These are phyloP conservation scores for Acephala macrosclerotiorum DNA, from an alignment of 2,329 filamentous ascomycete species.

Conservation along the genomic window DNA sequence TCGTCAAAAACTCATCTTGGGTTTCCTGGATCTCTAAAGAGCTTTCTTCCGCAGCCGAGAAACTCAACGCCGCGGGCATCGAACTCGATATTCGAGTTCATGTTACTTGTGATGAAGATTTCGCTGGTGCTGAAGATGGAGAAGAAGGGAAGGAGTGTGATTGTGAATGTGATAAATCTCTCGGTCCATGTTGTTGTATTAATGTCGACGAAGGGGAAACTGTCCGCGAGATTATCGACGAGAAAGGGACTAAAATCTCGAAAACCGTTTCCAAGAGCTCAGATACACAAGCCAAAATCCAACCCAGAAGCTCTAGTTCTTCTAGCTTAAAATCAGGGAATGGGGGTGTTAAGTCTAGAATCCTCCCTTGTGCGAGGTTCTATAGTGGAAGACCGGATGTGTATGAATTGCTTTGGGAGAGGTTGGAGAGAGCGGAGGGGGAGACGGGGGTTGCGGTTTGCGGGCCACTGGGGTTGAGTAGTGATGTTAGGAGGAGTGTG, in stretches of 20 bases:
- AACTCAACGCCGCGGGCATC: constrained; percentile 48
- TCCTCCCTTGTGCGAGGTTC: not conserved
- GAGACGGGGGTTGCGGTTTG: constrained; percentile 71
- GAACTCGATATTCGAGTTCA: constrained; percentile 44
- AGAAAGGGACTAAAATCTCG: constrained; percentile 4
- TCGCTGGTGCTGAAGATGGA: constrained; percentile 13
- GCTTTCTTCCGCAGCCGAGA: constrained; percentile 52
- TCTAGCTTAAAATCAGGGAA: constrained; percentile 37
- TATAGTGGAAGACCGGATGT: constrained; percentile 7
- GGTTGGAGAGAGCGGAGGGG: constrained; percentile 66
- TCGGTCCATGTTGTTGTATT: constrained; percentile 13
- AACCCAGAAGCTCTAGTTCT: not conserved
- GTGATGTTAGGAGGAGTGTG: constrained; percentile 61
- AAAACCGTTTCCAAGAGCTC: constrained; percentile 6
- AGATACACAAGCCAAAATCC: not conserved
- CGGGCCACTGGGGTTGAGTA: constrained; percentile 61
- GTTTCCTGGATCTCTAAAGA: constrained; percentile 60
- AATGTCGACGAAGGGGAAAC: constrained; percentile 4
- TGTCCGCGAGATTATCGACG: not conserved
- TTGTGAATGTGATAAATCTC: constrained; percentile 12
- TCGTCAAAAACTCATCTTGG: constrained; percentile 61
- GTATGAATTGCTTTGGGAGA: not conserved
- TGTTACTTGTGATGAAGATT: constrained; percentile 34
- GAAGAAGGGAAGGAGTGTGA: constrained; percentile 1
- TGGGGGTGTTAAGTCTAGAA: constrained; percentile 33